Evolutionary conservation across 1,284 basidiomycete genomes (phyloP).

Genomic region (Marasmius sp.): DNA sequence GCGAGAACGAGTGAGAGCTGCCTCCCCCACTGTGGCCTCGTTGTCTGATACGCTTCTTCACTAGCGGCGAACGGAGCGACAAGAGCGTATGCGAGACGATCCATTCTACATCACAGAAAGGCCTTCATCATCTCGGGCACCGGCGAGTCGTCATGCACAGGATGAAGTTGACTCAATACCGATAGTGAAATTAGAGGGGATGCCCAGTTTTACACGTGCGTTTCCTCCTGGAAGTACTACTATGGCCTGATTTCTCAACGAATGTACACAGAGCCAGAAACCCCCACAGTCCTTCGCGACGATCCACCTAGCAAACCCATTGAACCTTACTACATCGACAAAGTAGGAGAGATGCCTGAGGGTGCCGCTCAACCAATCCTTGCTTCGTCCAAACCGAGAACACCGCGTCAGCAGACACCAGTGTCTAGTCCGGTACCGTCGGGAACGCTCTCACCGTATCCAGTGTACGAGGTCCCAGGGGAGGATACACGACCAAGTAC

Average conservation of each 20-base stretch:
- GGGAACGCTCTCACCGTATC: slow-evolving; percentile 46
- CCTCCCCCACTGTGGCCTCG: not conserved
- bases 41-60: slow-evolving; percentile 3
- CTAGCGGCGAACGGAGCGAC: slow-evolving; percentile 73
- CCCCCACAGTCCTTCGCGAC: slow-evolving; percentile 36
- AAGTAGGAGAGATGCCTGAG: slow-evolving; percentile 83
- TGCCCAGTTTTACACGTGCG: slow-evolving; percentile 45
- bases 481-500: slow-evolving; percentile 53
- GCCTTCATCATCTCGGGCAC: slow-evolving; percentile 29
- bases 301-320: slow-evolving; percentile 31
- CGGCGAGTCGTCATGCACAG: slow-evolving; percentile 20
- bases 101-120: slow-evolving; percentile 86
- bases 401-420: slow-evolving; percentile 24
- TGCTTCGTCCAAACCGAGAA: slow-evolving; percentile 15
- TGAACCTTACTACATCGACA: slow-evolving; percentile 63
- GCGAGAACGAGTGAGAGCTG: slow-evolving; percentile 54
- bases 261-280: not conserved
- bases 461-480: slow-evolving; percentile 55
- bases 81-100: slow-evolving; percentile 76
- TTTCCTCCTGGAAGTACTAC: slow-evolving; percentile 3
- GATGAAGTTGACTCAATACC: slow-evolving; percentile 85
- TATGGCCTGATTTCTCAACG: not conserved
- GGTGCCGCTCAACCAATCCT: slow-evolving; percentile 36
- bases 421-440: slow-evolving; percentile 35
- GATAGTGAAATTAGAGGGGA: slow-evolving; percentile 75